A percentile compares a stretch with the other conserved stretches of the same genome.
phyloP scores from a whole-genome alignment of 2,329 filamentous ascomycete genomes.

The Penicillium sp. region DNA sequence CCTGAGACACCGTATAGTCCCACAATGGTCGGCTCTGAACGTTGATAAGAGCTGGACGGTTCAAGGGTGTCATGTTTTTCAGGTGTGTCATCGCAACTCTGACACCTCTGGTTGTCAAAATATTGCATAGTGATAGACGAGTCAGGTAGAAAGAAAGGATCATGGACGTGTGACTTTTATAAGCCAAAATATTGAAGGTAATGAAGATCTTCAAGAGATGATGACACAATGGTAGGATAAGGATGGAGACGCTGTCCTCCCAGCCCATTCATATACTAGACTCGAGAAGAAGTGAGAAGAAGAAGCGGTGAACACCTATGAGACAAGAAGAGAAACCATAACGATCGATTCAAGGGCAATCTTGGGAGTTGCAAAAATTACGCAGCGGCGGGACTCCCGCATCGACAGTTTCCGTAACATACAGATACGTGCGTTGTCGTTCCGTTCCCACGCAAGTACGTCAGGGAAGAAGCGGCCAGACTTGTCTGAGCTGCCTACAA shows the following conservation, averaged over 20 bases:
- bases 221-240: not conserved
- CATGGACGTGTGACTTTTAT: not conserved
- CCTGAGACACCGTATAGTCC: constrained; percentile 55
- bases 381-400: not conserved
- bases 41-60: constrained; percentile 5
- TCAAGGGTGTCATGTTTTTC: not conserved
- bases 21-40: constrained; percentile 39
- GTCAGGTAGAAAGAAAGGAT: not conserved
- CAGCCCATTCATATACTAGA: constrained; percentile 1
- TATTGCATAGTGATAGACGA: not conserved
- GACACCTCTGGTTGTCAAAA: not conserved
- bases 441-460: not conserved
- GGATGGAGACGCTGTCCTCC: not conserved
- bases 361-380: not conserved
- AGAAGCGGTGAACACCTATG: not conserved
- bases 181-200: not conserved
- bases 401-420: constrained; percentile 3
- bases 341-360: not conserved
- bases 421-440: not conserved
- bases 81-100: constrained; percentile 1
- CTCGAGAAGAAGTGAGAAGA: not conserved
- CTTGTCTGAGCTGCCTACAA: constrained; percentile 24
- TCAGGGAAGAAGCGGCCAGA: constrained; percentile 39
- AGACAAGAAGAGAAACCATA: not conserved
- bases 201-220: constrained; percentile 3